These are phyloP conservation scores for Coemansia sp. DNA, from an alignment of 192 early-diverging fungal genomes.

Conservation along the genomic window DNA sequence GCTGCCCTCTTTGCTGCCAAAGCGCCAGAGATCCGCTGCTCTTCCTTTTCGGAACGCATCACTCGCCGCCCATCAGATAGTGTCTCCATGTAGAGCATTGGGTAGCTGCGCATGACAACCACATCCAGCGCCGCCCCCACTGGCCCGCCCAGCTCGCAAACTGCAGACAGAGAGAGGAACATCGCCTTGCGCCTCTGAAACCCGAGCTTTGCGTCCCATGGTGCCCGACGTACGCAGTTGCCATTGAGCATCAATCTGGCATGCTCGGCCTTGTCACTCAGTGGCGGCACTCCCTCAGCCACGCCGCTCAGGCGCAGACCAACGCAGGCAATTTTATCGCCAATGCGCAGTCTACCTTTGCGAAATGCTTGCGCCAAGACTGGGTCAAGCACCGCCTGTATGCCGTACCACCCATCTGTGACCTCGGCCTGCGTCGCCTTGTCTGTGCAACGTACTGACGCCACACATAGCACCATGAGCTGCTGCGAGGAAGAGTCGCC, in stretches of 20 bases:
- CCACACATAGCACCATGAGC: constrained; percentile 43
- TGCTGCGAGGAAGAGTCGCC: constrained; percentile 36
- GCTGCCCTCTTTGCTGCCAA: constrained; percentile 12
- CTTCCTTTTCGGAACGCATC: constrained; percentile 34
- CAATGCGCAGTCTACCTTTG: constrained; percentile 26
- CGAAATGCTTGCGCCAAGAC: constrained; percentile 19
- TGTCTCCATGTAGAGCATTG: constrained; percentile 39
- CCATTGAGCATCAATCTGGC: constrained; percentile 24
- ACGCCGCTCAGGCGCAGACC: constrained; percentile 21
- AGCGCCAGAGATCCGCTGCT: constrained; percentile 16
- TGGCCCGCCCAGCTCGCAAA: constrained; percentile 28
- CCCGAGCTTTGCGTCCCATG: constrained; percentile 41
- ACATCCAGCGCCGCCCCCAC: constrained; percentile 45
- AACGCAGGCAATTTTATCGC: constrained; percentile 46
- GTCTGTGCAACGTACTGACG: neutral
- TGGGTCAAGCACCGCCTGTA: constrained; percentile 23
- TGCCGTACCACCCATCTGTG: constrained; percentile 51
- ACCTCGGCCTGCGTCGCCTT: constrained; percentile 18
- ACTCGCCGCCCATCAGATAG: constrained; percentile 19
- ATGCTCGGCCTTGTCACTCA: constrained; percentile 14
- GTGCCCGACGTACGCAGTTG: constrained; percentile 41
- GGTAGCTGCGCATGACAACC: constrained; percentile 41
- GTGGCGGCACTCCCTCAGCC: constrained; percentile 27
- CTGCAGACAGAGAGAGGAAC: constrained; percentile 32
- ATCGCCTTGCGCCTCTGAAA: constrained; percentile 19